Conservation (phyloP, 768 basidiomycete species). For the Boletus bicolor region DNA sequence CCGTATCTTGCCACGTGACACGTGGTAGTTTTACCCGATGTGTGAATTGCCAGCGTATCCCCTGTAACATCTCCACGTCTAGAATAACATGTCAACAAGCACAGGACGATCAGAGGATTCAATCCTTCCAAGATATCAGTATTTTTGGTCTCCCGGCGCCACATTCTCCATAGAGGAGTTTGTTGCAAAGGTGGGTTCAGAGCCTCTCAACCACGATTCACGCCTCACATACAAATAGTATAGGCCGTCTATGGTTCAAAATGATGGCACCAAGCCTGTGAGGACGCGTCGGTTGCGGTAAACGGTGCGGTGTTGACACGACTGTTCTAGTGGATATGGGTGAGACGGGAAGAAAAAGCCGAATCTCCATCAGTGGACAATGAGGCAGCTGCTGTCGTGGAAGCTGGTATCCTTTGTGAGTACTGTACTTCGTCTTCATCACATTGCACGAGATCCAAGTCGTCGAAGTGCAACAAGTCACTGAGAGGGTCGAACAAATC, state of each 20-base stretch:
- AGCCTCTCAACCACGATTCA: background rate
- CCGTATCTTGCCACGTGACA: background rate
- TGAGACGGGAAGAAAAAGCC: slow-evolving; percentile 22
- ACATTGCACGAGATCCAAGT: background rate
- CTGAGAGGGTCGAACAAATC: slow-evolving; percentile 56
- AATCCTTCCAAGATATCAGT: slow-evolving; percentile 42
- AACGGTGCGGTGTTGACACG: background rate
- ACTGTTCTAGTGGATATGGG: slow-evolving; percentile 65
- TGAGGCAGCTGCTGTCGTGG: slow-evolving; percentile 36
- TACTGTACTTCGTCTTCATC: slow-evolving; percentile 17
- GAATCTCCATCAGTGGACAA: slow-evolving; percentile 7
- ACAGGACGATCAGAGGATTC: slow-evolving; percentile 36
- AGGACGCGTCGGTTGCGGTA: slow-evolving; percentile 18
- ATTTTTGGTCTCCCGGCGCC: slow-evolving; percentile 48
- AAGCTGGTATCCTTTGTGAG: slow-evolving; percentile 46
- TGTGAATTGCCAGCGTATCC: background rate
- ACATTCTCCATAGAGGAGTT: slow-evolving; percentile 49
- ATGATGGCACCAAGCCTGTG: slow-evolving; percentile 75
- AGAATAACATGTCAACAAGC: slow-evolving; percentile 10
- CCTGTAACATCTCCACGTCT: background rate
- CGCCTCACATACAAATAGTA: slow-evolving; percentile 41
- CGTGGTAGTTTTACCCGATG: background rate
- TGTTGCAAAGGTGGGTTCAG: slow-evolving; percentile 45
- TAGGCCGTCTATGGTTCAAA: slow-evolving; percentile 73
- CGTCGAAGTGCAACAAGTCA: slow-evolving; percentile 52